phyloP scores from a whole-genome alignment of 768 basidiomycete species.

The Lentinus tigrinus region DNA sequence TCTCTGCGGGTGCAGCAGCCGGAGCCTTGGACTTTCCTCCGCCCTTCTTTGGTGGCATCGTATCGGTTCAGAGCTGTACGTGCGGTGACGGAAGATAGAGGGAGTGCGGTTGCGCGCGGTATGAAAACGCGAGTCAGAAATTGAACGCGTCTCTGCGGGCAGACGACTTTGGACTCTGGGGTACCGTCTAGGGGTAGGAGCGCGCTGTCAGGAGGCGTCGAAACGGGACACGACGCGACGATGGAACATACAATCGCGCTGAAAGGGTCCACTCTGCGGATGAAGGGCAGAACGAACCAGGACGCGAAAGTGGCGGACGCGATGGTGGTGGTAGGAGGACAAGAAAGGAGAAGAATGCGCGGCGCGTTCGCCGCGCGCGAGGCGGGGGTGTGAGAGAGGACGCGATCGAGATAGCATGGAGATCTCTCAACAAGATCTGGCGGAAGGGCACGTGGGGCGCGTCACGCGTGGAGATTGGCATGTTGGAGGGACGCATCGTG shows the following conservation, averaged over 20 bases:
- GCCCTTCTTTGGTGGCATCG: conserved; percentile 14
- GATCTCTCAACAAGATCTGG: conserved; percentile 14
- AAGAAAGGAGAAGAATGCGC: background rate
- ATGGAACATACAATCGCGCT: background rate
- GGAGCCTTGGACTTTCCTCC: conserved; percentile 66
- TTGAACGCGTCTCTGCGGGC: background rate
- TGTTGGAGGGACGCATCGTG: conserved; percentile 9
- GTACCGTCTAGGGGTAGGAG: background rate
- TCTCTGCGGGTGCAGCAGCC: conserved; percentile 29
- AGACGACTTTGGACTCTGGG: background rate
- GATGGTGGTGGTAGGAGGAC: conserved; percentile 14
- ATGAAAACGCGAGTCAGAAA: background rate
- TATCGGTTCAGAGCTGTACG: background rate
- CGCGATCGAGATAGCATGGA: no score
- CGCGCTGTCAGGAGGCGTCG: background rate
- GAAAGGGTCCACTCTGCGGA: background rate
- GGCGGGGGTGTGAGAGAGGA: no score
- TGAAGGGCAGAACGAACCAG: background rate
- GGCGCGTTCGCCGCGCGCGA: background rate
- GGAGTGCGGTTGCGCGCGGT: background rate
- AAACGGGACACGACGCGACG: background rate
- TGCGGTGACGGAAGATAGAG: background rate
- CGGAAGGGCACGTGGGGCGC: conserved; percentile 9
- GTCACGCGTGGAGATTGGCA: background rate
- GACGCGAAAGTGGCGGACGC: conserved; percentile 15